These are phyloP conservation scores for Flagelloscypha sp. DNA, from an alignment of 768 basidiomycete genomes.

Conservation along the genomic window DNA sequence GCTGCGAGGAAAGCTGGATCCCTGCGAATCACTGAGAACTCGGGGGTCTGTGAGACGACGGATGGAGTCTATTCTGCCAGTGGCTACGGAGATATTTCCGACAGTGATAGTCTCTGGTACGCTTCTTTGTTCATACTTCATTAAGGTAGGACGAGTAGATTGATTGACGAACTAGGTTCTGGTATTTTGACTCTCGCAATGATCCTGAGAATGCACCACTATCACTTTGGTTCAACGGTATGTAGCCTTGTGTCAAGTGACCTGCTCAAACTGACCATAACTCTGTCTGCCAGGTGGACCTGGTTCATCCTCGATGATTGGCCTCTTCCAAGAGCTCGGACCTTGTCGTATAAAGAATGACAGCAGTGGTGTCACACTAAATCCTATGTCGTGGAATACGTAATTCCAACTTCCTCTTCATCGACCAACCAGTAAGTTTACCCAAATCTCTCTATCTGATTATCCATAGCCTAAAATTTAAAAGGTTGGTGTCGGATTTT, in stretches of 20 bases:
- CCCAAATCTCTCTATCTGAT: no score
- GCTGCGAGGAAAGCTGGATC: slow-evolving; percentile 28
- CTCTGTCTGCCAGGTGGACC: no score
- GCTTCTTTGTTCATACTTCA: slow-evolving; percentile 7
- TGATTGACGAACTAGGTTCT: slow-evolving; percentile 38
- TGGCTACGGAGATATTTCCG: slow-evolving; percentile 53
- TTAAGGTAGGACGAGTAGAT: no score
- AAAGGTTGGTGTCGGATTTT: slow-evolving; percentile 59
- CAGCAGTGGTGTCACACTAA: slow-evolving; percentile 37
- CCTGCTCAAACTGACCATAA: no score
- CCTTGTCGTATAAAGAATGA: slow-evolving; percentile 63
- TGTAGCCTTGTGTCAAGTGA: no score
- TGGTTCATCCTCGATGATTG: slow-evolving; percentile 50
- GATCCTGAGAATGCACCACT: slow-evolving; percentile 56
- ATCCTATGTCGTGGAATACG: slow-evolving; percentile 56
- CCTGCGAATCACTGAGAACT: slow-evolving; percentile 51
- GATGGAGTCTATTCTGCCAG: slow-evolving; percentile 54
- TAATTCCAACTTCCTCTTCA: slow-evolving; percentile 46
- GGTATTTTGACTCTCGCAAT: slow-evolving; percentile 59
- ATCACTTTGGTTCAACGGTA: slow-evolving; percentile 63
- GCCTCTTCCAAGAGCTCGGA: slow-evolving; percentile 67
- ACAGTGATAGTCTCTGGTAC: slow-evolving; percentile 52
- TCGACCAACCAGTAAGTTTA: slow-evolving; percentile 60
- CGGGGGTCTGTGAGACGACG: slow-evolving; percentile 56
- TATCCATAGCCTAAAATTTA: no score